A percentile compares a stretch with the other conserved stretches of the same genome.
Evolutionary conservation across 176 grass and related monocot species (phyloP).

Genomic region (Zea luxurians): DNA sequence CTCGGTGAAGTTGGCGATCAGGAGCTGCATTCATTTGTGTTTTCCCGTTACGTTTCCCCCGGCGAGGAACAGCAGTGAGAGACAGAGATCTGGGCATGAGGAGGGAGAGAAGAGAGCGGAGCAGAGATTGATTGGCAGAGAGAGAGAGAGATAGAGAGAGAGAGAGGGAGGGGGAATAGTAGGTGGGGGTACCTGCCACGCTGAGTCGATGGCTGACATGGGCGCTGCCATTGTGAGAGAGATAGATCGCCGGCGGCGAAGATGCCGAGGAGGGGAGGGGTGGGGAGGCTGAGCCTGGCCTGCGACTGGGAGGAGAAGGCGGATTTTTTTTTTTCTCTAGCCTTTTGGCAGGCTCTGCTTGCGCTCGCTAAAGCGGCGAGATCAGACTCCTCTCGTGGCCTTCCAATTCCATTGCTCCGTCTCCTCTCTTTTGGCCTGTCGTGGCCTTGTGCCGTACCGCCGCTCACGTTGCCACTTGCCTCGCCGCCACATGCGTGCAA

Average conservation of each 20-base stretch:
- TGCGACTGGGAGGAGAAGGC: too few species aligned
- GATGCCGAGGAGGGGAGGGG: not conserved
- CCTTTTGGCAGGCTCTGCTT: too few species aligned
- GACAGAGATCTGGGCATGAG: not conserved
- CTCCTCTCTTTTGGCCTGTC: too few species aligned
- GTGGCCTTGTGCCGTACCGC: too few species aligned
- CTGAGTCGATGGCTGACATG: conserved; percentile 47
- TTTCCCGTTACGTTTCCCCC: too few species aligned
- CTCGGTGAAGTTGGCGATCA: conserved; percentile 61
- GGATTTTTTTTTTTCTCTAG: not conserved
- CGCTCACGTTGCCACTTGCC: too few species aligned
- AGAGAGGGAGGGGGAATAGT: not conserved
- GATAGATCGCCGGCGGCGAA: conserved; percentile 3
- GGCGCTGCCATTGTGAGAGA: conserved; percentile 30
- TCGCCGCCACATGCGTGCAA: too few species aligned
- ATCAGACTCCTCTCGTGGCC: too few species aligned
- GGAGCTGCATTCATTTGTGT: conserved; percentile 38
- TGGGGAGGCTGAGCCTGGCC: too few species aligned
- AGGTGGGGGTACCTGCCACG: conserved; percentile 52
- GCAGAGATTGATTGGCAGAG: not conserved
- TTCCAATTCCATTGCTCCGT: too few species aligned
- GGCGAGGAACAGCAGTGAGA: not conserved
- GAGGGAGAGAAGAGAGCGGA: not conserved
- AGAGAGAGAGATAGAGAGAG: not conserved
- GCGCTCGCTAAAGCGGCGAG: too few species aligned